These are phyloP conservation scores for Apiospora arundinis DNA, from an alignment of 2,329 filamentous ascomycete species.

Conservation along the genomic window DNA sequence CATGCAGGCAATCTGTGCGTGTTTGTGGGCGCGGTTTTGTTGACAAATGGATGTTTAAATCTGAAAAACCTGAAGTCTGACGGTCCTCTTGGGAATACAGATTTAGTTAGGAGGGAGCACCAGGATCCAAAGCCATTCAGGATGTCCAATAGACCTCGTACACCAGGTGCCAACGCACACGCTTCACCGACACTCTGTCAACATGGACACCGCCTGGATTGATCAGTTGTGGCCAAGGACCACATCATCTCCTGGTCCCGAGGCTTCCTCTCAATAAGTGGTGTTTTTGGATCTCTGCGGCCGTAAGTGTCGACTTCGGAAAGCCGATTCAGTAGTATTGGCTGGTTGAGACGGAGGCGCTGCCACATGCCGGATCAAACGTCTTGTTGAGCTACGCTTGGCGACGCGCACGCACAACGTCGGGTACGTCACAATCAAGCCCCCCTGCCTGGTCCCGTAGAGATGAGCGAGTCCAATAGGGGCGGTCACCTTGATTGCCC, in stretches of 20 bases:
- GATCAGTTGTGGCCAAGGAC: not conserved
- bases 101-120: not conserved
- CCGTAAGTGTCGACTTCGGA: slow-evolving; percentile 12
- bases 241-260: not conserved
- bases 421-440: slow-evolving; percentile 17
- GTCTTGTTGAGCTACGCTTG: slow-evolving; percentile 14
- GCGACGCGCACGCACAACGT: slow-evolving; percentile 5
- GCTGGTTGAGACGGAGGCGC: slow-evolving; percentile 13
- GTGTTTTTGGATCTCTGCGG: not conserved
- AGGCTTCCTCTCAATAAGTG: not conserved
- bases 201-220: slow-evolving; percentile 5
- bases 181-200: slow-evolving; percentile 13
- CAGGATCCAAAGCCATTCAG: not conserved
- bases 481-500: not conserved
- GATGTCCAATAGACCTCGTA: not conserved
- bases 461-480: not conserved
- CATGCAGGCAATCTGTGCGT: not conserved
- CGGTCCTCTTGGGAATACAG: not conserved
- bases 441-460: not conserved
- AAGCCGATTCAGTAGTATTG: slow-evolving; percentile 18
- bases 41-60: not conserved
- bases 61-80: not conserved
- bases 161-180: not conserved
- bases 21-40: not conserved
- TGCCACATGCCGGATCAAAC: slow-evolving; percentile 16